Evolutionary conservation across 1,284 basidiomycete genomes (phyloP).

Genomic region (Cryptococcus neoformans): DNA sequence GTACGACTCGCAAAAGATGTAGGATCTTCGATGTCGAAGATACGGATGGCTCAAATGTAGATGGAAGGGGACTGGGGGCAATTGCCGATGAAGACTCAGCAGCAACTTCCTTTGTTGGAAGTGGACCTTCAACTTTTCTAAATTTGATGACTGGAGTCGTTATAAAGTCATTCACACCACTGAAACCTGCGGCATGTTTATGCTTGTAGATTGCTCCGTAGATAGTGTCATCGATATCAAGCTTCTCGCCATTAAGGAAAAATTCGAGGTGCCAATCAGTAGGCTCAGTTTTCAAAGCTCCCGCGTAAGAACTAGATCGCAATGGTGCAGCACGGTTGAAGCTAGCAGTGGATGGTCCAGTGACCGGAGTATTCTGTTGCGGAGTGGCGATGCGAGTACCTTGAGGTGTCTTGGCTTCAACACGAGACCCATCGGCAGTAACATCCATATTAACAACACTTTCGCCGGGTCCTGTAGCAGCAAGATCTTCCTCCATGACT

Average conservation of each 20-base stretch:
- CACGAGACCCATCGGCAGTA: slow-evolving; percentile 79
- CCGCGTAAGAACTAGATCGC: slow-evolving; percentile 75
- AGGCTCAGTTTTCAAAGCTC: slow-evolving; percentile 86
- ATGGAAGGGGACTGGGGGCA: slow-evolving; percentile 49
- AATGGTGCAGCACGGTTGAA: slow-evolving; percentile 42
- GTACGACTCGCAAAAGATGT: slow-evolving; percentile 80
- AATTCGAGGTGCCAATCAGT: slow-evolving; percentile 97
- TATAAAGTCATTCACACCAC: slow-evolving; percentile 10
- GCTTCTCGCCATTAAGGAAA: slow-evolving; percentile 76
- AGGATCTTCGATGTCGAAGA: slow-evolving; percentile 87
- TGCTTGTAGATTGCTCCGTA: slow-evolving; percentile 83
- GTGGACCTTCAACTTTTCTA: slow-evolving; percentile 85
- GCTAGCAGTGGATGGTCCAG: slow-evolving; percentile 9
- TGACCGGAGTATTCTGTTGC: slow-evolving; percentile 41
- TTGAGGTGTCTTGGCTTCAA: slow-evolving; percentile 94
- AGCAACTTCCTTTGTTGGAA: slow-evolving; percentile 47
- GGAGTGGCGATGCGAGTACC: slow-evolving; percentile 92
- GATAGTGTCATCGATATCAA: slow-evolving; percentile 85
- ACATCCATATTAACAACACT: slow-evolving; percentile 84
- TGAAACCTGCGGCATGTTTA: slow-evolving; percentile 3
- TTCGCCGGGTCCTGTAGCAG: slow-evolving; percentile 54
- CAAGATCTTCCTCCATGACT: slow-evolving; percentile 56
- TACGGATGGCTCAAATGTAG: slow-evolving; percentile 72
- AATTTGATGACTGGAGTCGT: slow-evolving; percentile 64
- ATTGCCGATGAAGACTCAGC: slow-evolving; percentile 40